phyloP scores from a whole-genome alignment of 331 rosid genomes.

The Arachis monticola region DNA sequence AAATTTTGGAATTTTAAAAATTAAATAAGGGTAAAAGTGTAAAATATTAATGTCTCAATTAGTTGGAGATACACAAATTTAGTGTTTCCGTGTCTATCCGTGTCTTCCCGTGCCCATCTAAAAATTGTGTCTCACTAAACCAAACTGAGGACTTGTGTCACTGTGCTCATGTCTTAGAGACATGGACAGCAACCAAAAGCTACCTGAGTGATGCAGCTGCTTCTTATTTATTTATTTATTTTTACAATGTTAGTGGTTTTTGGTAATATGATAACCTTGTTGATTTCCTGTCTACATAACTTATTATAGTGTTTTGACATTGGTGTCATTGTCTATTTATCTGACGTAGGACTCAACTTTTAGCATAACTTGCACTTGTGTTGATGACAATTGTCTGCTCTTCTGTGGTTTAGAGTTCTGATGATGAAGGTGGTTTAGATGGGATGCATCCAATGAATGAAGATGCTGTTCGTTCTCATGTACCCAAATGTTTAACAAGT shows the following conservation, averaged over 20 bases:
- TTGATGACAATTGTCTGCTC: constrained; percentile 19
- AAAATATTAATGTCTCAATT: too few relatives aligned
- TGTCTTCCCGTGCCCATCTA: too few relatives aligned
- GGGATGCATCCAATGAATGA: constrained; percentile 40
- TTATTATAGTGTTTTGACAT: too few relatives aligned
- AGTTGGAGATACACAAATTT: too few relatives aligned
- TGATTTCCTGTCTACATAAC: neutral
- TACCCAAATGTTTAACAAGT: constrained; percentile 53
- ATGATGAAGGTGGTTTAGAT: constrained; percentile 55
- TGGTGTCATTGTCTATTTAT: constrained; percentile 2
- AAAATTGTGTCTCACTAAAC: too few relatives aligned
- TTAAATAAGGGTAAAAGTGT: too few relatives aligned
- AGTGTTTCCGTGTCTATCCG: too few relatives aligned
- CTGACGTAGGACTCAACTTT: constrained; percentile 9
- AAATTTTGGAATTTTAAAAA: too few relatives aligned
- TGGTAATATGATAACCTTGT: neutral
- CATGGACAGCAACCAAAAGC: too few relatives aligned
- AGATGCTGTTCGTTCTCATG: constrained; percentile 26
- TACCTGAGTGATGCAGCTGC: neutral
- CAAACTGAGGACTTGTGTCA: too few relatives aligned
- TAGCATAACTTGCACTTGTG: constrained; percentile 7
- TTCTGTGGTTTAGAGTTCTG: constrained; percentile 57
- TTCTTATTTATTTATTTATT: too few relatives aligned
- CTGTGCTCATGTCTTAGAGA: too few relatives aligned
- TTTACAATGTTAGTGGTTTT: neutral